Conservation (phyloP, 495 filamentous ascomycete genomes). For the Trichoderma erinaceum region DNA sequence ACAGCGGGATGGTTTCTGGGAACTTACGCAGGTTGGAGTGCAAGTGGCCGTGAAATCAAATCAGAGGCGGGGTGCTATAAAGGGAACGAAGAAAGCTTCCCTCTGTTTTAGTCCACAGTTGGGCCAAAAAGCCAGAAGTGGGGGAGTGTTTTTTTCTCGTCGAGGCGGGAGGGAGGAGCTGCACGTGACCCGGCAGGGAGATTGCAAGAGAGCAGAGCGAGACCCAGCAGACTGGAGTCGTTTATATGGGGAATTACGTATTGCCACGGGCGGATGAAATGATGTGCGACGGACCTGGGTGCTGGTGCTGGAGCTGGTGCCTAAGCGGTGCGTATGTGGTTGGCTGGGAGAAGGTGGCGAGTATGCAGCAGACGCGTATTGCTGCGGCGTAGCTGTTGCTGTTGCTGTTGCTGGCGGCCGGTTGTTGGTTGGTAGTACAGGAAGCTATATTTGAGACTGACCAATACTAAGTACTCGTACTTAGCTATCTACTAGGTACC, state of each 20-base stretch:
- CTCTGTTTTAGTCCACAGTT: neutral
- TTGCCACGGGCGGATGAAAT: neutral
- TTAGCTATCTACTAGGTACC: too few relatives aligned
- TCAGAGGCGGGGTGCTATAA: conserved; percentile 7
- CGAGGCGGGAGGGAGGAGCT: neutral
- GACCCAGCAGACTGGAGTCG: neutral
- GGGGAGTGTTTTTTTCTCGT: neutral
- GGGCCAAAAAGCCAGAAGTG: neutral
- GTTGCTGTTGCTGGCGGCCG: too few relatives aligned
- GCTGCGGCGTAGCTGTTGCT: too few relatives aligned
- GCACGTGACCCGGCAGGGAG: conserved; percentile 5
- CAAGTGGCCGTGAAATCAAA: neutral
- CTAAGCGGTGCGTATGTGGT: too few relatives aligned
- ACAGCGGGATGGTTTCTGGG: conserved; percentile 9
- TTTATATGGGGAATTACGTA: conserved; percentile 13
- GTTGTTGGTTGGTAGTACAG: too few relatives aligned
- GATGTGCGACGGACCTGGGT: too few relatives aligned
- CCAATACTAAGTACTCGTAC: too few relatives aligned
- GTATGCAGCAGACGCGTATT: too few relatives aligned
- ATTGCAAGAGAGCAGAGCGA: neutral
- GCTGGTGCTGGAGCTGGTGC: too few relatives aligned
- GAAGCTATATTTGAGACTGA: too few relatives aligned
- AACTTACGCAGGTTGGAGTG: neutral
- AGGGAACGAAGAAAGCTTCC: conserved; percentile 5
- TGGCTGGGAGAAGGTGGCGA: too few relatives aligned